A percentile compares a stretch with the other conserved stretches of the same genome.
Conservation (phyloP, 306 rosid genomes). For the Bauhinia variegata region DNA sequence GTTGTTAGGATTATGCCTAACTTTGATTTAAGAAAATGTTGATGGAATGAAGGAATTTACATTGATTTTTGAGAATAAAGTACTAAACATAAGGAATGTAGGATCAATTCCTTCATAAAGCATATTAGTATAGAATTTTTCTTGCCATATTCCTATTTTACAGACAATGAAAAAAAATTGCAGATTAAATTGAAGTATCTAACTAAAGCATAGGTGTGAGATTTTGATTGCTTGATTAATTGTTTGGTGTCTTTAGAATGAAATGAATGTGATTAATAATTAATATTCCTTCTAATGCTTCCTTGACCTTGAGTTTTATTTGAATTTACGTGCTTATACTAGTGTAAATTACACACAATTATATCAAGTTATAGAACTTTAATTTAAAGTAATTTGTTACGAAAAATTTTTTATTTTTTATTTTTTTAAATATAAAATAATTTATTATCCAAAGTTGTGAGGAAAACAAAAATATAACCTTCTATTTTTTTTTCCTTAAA, state of each 20-base stretch:
- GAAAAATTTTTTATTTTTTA: too few species aligned
- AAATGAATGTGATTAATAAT: not conserved
- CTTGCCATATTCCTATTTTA: constrained; percentile 23
- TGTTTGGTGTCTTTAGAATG: not conserved
- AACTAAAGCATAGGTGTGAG: not conserved
- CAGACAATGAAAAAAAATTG: not conserved
- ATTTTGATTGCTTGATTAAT: not conserved
- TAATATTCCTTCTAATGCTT: too few species aligned
- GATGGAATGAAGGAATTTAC: constrained; percentile 38
- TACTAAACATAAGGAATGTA: constrained; percentile 48
- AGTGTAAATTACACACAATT: too few species aligned
- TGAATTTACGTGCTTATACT: too few species aligned
- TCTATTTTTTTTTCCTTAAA: too few species aligned
- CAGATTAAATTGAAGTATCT: not conserved
- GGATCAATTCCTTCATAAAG: constrained; percentile 52
- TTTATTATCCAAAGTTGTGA: too few species aligned
- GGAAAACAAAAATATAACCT: too few species aligned
- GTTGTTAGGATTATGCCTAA: constrained; percentile 51
- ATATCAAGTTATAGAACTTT: too few species aligned
- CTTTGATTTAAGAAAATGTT: constrained; percentile 44
- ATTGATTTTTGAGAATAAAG: constrained; percentile 57
- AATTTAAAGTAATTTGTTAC: too few species aligned
- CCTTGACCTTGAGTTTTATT: too few species aligned
- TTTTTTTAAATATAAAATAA: too few species aligned
- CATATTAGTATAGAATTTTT: constrained; percentile 27